Percentiles rank a stretch among this genome's conserved stretches.
Conservation (phyloP, 2,329 filamentous ascomycete genomes). For the Chaetomium strumarium region DNA sequence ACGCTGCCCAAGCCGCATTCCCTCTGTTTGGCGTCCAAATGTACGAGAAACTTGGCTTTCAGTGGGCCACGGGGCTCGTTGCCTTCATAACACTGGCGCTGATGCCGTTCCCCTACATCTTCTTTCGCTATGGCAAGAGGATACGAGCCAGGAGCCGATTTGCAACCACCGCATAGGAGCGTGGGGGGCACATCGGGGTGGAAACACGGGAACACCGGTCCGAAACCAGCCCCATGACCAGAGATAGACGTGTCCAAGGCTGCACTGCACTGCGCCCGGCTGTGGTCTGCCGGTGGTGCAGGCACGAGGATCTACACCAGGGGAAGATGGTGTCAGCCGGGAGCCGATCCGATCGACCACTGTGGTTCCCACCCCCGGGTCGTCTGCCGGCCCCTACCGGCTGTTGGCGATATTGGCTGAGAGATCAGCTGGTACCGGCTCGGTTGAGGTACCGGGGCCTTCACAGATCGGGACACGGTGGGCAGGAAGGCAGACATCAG, state of each 20-base stretch:
- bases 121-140: slow-evolving; percentile 55
- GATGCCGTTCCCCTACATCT: slow-evolving; percentile 59
- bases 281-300: slow-evolving; percentile 7
- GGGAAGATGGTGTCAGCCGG: slow-evolving; percentile 2
- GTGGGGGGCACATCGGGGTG: slow-evolving; percentile 4
- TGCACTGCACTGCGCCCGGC: slow-evolving; percentile 5
- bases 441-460: too few relatives aligned
- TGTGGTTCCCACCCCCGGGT: neutral
- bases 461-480: neutral
- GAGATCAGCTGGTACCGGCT: too few relatives aligned
- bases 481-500: neutral
- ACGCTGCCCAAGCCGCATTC: slow-evolving; percentile 55
- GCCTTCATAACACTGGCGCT: slow-evolving; percentile 57
- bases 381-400: neutral
- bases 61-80: slow-evolving; percentile 61
- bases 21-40: slow-evolving; percentile 69
- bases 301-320: neutral
- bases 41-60: slow-evolving; percentile 63
- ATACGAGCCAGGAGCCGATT: slow-evolving; percentile 51
- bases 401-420: neutral
- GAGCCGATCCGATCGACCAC: neutral
- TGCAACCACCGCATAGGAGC: slow-evolving; percentile 32
- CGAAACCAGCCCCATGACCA: slow-evolving; percentile 3
- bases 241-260: neutral
- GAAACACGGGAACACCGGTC: slow-evolving; percentile 7